Base-by-base conservation (phyloP, 305 asterid species). In the Fraxinus dipetala region DNA sequence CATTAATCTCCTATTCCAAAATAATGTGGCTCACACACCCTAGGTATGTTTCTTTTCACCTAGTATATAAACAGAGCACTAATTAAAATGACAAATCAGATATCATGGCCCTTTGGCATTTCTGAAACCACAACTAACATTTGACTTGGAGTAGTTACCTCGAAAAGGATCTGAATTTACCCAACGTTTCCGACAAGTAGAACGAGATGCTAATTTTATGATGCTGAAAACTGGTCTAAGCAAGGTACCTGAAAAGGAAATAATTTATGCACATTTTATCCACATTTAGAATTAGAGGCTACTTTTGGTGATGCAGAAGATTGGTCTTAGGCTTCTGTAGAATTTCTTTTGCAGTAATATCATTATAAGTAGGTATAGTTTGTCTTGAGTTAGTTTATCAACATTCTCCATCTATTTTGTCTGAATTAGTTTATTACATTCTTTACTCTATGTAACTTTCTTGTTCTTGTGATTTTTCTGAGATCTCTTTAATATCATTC, bases 391-490 rank as follows among this genome's bases (percentile, higher is more conserved):
- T 45, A 28, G 72, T 65, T 75, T 72, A 69, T 20, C 34, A 34
- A 40, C 61, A 20, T 80, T 76, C 82, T 82, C 63, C 70, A 34
- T 83, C 56, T 30, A 7, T 30, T 79, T 43, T 26, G 35, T 73
- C 35, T 38, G 1, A 20, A 75, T 75, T 45, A 28, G 75, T 65
- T 75, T 75, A 45, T 45, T 45, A 18, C 75, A 24, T 26, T 26
- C 26, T 70, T 76, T 24, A 67, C 35, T 28, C n/a, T 65, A 18
- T 77, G 77, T 51, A 75, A 79, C 31, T 34, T 83, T 48, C 18
- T 77, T 77, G 78, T 81, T 78, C 61, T 73, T 76, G 83, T 77
- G 45, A 78, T 85, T 84, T 30, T 81, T 74, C 38, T 26, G 78
- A 59, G 54, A 20, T 70, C 77, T 77, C 69, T 76, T 67, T 43